Evolutionary conservation across 2,329 filamentous ascomycete genomes (phyloP), one percentile per base, ranked within the genome.

Genomic region (Arachnopeziza araneosa): DNA sequence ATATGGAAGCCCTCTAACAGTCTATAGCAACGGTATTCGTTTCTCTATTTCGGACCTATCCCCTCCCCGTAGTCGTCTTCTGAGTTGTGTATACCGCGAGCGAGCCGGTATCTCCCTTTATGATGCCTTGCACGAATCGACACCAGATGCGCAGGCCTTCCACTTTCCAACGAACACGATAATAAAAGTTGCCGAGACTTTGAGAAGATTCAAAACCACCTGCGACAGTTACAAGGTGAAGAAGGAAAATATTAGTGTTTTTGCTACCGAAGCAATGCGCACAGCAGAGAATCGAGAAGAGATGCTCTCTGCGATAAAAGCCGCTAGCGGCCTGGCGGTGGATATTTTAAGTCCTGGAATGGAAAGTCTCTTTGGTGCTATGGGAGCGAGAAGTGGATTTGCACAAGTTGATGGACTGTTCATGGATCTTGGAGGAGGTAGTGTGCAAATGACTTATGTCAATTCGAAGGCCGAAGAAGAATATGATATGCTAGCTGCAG

Each of bases 261-360:
- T 97, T 50, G 93, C 92, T 22, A 97, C 93, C 0, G 93, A 96
- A 74, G 93, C 93, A 3, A 95, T 93, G 72, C 85, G 93, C 52
- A 90, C 86, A 24, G 91, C 93, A 6, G 74, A 82, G 60, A 97
- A 97, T 69, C 85, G 87, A 0, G 78, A 77, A 22, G 81, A 84
- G 1, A 91, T 95, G 75, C 79, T 90, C 1, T 72, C 76, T 0
- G 79, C 81, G 32, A 93, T 97, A 64, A 77, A 80, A 51, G 71
- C 78, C 2, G 77, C 78, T 1, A 87, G 86, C 0, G 89, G 86
- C 1, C 86, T 92, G 75, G 78, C 79, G 0, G 89, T 96, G 0
- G 80, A 84, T 55, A 79, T 96, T 63, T 77, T 96, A 14, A 82
- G 87, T 0, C 93, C 93, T 57, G 83, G 86, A 64, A 89, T 92